A percentile compares a stretch with the other conserved stretches of the same genome.
Conservation (phyloP, 2,329 filamentous ascomycete species). For the Cladosporium sp. region DNA sequence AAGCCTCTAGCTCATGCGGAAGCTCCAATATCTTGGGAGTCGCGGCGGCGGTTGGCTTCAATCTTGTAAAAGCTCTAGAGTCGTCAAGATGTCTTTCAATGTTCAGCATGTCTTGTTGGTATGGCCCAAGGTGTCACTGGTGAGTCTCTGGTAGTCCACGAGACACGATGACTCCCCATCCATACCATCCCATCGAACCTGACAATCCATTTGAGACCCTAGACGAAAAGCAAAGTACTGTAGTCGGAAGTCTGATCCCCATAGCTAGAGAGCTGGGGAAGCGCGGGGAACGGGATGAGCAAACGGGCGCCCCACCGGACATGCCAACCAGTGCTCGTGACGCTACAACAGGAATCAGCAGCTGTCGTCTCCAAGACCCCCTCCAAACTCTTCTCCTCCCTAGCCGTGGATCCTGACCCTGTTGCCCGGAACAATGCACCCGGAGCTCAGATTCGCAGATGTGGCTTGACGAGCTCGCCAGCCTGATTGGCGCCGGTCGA, state of each 20-base stretch:
- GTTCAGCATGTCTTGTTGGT: not conserved
- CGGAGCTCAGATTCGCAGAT: not conserved
- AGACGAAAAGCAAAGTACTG: not conserved
- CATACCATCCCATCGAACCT: too few species aligned
- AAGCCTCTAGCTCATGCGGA: conserved; percentile 1
- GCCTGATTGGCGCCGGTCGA: too few species aligned
- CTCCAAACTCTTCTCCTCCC: not conserved
- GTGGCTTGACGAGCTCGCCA: too few species aligned
- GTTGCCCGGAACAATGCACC: not conserved
- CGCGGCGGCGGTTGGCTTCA: not conserved
- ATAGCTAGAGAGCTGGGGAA: not conserved
- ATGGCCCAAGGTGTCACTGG: not conserved
- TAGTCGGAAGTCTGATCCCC: not conserved
- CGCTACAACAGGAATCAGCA: too few species aligned
- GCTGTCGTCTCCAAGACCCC: too few species aligned
- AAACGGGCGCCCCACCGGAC: not conserved
- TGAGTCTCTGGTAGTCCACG: too few species aligned
- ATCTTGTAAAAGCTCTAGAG: too few species aligned
- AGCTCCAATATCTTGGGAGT: not conserved
- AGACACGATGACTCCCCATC: too few species aligned
- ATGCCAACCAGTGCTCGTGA: not conserved
- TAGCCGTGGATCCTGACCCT: not conserved
- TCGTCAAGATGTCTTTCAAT: too few species aligned
- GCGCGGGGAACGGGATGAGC: not conserved
- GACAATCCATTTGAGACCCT: too few species aligned